Conservation (phyloP, 2,329 filamentous ascomycete species). For the Sporothrix dimorphospora region DNA sequence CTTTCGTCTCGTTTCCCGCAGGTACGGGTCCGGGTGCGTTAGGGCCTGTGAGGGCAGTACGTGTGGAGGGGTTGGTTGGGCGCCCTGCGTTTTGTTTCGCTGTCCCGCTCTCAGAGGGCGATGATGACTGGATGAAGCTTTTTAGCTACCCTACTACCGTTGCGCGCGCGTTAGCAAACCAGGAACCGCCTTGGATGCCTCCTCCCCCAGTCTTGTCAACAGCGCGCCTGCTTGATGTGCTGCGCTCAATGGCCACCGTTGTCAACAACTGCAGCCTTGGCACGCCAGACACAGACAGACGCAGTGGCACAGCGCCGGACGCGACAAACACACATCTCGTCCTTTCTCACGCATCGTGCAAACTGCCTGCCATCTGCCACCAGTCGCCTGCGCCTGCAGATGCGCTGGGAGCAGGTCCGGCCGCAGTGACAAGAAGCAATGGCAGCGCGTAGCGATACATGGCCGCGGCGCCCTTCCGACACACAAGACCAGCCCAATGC, state of each 20-base stretch:
- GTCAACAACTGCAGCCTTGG: slow-evolving; percentile 21
- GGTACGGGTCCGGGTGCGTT: slow-evolving; percentile 4
- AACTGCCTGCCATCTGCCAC: background rate
- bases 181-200: background rate
- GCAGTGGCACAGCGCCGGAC: slow-evolving; percentile 26
- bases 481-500: slow-evolving; percentile 19
- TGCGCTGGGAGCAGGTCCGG: background rate
- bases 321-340: slow-evolving; percentile 12
- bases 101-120: slow-evolving; percentile 3
- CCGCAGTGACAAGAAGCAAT: background rate
- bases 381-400: background rate
- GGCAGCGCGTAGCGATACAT: background rate
- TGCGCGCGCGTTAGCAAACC: slow-evolving; percentile 23
- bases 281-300: background rate
- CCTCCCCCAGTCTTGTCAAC: background rate
- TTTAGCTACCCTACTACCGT: background rate
- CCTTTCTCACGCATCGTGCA: background rate
- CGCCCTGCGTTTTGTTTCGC: slow-evolving; percentile 21
- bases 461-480: background rate
- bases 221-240: slow-evolving; percentile 5
- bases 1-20: slow-evolving; percentile 10
- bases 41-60: slow-evolving; percentile 3
- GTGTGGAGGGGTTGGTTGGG: slow-evolving; percentile 15
- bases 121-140: slow-evolving; percentile 9
- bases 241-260: slow-evolving; percentile 3